These are phyloP conservation scores for Plasmodium vivax DNA, from an alignment of 169 alveolate species.

Conservation along the genomic window DNA sequence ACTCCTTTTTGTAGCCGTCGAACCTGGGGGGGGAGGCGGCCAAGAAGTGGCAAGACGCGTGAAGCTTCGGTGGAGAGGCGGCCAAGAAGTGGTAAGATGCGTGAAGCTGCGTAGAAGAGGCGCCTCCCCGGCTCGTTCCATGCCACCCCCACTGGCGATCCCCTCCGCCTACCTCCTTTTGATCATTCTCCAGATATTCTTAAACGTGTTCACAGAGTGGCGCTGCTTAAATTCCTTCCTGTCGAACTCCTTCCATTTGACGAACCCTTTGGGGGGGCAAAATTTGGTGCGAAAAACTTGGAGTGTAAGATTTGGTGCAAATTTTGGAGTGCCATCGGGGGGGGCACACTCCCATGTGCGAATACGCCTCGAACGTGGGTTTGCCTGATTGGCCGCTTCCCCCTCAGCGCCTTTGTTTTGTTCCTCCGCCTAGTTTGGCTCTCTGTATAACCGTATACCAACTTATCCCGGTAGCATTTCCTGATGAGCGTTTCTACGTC, in stretches of 20 bases:
- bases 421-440: neutral
- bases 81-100: neutral
- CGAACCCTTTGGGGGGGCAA: slow-evolving; percentile 6
- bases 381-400: neutral
- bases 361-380: neutral
- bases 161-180: slow-evolving; percentile 16
- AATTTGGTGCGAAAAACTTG: neutral
- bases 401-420: neutral
- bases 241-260: slow-evolving; percentile 48
- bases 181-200: slow-evolving; percentile 61
- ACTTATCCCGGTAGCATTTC: slow-evolving; percentile 50
- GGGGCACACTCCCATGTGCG: neutral
- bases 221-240: slow-evolving; percentile 15
- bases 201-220: slow-evolving; percentile 32
- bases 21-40: neutral
- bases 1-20: neutral
- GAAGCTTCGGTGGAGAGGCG: neutral
- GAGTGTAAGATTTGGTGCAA: neutral
- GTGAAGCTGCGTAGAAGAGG: neutral
- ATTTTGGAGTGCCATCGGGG: neutral
- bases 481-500: slow-evolving; percentile 27
- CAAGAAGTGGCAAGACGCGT: too few relatives aligned
- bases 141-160: neutral
- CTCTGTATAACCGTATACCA: slow-evolving; percentile 46
- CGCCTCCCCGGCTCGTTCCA: neutral